Evolutionary conservation across 805 yeast genomes (phyloP).

Genomic region (Myxozyma nipponensis): DNA sequence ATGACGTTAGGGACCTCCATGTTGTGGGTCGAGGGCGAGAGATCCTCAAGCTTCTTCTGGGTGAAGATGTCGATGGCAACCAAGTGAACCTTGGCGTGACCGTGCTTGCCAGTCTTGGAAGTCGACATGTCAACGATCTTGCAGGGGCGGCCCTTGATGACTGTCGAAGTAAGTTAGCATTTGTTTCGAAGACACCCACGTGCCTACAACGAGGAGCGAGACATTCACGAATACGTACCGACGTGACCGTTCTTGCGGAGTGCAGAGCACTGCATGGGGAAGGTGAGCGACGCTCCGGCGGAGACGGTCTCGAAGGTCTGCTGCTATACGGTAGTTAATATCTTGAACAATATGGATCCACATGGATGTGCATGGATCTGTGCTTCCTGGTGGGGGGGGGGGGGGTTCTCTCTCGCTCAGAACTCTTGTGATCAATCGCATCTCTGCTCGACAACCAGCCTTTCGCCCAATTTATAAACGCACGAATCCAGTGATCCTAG

Average conservation of each 20-base stretch:
- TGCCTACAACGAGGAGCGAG: neutral
- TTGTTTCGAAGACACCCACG: no score
- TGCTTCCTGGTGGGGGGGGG: no score
- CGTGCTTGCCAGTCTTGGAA: conserved; percentile 99
- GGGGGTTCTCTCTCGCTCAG: no score
- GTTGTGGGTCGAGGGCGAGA: conserved; percentile 99
- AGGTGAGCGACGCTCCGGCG: conserved; percentile 98
- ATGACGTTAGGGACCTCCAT: conserved; percentile 98
- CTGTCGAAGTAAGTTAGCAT: conserved; percentile 5
- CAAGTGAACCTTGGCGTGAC: conserved; percentile 99
- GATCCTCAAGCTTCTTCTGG: conserved; percentile 98
- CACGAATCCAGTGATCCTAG: no score
- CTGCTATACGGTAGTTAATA: conserved; percentile 10
- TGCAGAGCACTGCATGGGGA: conserved; percentile 99
- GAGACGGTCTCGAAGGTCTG: conserved; percentile 96
- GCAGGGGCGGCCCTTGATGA: conserved; percentile 98
- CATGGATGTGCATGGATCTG: no score
- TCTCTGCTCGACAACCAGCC: no score
- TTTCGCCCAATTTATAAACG: no score
- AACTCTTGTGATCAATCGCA: no score
- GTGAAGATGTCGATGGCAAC: conserved; percentile 99
- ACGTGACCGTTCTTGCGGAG: conserved; percentile 99
- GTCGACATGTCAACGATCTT: conserved; percentile 99
- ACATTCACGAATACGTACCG: conserved; percentile 36
- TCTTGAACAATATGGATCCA: no score